phyloP scores from a whole-genome alignment of 1,284 basidiomycete species.

The Ustilago shanxiensis region DNA sequence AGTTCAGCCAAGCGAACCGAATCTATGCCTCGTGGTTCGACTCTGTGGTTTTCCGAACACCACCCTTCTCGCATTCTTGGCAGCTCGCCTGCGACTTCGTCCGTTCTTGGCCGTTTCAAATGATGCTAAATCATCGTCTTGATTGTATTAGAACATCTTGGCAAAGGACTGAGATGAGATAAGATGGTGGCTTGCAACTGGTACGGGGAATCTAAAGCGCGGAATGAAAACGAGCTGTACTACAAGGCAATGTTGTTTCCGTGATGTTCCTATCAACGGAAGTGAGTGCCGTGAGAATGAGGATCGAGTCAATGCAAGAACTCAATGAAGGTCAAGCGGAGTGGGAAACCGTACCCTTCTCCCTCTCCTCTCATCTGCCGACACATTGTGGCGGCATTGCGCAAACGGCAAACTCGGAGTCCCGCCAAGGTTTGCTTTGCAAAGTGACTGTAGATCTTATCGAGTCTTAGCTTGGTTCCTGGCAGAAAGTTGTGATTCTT shows the following conservation, averaged over 20 bases:
- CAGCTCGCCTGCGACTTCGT: neutral
- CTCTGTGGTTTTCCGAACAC: neutral
- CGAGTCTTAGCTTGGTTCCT: constrained; percentile 2
- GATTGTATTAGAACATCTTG: neutral
- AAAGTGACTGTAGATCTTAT: neutral
- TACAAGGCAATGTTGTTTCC: neutral
- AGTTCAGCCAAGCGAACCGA: neutral
- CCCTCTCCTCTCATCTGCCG: neutral
- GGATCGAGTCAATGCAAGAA: neutral
- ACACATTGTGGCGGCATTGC: neutral
- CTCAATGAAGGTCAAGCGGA: constrained; percentile 10
- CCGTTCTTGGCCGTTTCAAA: constrained; percentile 2
- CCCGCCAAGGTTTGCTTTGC: neutral
- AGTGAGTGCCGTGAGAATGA: neutral
- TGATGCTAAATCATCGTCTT: neutral
- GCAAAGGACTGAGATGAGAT: neutral
- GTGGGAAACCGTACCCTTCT: neutral
- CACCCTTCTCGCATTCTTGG: neutral
- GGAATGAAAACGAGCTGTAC: neutral
- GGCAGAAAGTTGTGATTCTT: neutral
- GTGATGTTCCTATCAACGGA: constrained; percentile 20
- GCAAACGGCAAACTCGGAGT: neutral
- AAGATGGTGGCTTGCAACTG: constrained; percentile 4
- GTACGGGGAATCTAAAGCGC: neutral
- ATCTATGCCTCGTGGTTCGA: neutral